These are phyloP conservation scores for Phytopythium kandeliae DNA, from an alignment of 352 stramenopile species.

Conservation along the genomic window DNA sequence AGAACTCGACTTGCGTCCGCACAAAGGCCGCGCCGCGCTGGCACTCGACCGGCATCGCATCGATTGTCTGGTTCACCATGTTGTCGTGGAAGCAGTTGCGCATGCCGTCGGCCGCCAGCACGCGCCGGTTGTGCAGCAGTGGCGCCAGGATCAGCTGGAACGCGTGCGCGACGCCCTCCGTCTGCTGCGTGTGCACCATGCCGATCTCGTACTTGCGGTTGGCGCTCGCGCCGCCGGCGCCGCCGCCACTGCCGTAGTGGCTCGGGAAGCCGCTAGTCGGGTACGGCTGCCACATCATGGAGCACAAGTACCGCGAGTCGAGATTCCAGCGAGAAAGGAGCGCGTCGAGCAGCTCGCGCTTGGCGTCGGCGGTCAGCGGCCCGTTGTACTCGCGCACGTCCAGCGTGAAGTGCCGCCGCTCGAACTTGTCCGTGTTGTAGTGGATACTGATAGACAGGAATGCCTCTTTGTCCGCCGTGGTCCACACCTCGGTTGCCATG, in stretches of 20 bases:
- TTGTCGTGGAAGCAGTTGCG: conserved; percentile 39
- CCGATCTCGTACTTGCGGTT: conserved; percentile 8
- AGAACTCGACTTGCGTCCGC: conserved; percentile 24
- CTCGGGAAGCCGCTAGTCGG: conserved; percentile 7
- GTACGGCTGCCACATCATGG: conserved; percentile 42
- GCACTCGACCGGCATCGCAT: conserved; percentile 25
- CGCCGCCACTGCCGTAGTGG: background rate
- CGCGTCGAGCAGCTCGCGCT: conserved; percentile 34
- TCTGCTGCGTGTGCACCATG: conserved; percentile 23
- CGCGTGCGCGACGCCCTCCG: conserved; percentile 32
- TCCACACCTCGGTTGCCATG: conserved; percentile 40
- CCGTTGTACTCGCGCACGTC: conserved; percentile 39
- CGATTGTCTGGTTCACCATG: conserved; percentile 33
- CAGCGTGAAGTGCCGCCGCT: conserved; percentile 36
- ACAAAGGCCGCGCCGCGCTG: conserved; percentile 28
- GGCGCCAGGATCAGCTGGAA: conserved; percentile 42
- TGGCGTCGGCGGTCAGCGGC: conserved; percentile 29
- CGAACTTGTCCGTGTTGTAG: conserved; percentile 36
- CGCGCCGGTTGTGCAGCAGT: conserved; percentile 25
- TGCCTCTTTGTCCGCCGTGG: conserved; percentile 32
- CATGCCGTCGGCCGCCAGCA: conserved; percentile 28
- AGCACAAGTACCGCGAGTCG: conserved; percentile 36
- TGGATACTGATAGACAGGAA: conserved; percentile 46
- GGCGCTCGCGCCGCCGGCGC: background rate
- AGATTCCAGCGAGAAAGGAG: conserved; percentile 41